Base-by-base conservation (phyloP, 495 filamentous ascomycete genomes). In the Diplogelasinospora grovesii region DNA sequence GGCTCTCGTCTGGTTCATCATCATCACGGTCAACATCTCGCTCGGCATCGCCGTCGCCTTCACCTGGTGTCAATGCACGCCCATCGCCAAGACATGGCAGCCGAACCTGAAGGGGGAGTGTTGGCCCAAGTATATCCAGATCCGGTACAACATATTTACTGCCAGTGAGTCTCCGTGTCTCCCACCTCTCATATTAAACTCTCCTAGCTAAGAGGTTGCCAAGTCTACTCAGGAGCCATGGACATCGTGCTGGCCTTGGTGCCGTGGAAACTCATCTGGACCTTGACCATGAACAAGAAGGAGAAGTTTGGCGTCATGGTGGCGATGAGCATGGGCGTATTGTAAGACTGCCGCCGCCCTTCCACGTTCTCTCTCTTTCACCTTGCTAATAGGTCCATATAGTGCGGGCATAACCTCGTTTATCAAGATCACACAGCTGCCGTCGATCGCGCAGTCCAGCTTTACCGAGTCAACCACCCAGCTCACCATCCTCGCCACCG, bases 251-350 rank as follows among this genome's bases (percentile, higher is more conserved):
- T 66, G 0, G 61, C 63, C 1, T 11, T 64, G 0, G 26, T 64
- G 0, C 63, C 63, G 1, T 64, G 63, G 63, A 57, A 53, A 24
- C 53, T 64, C 6, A 64, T 66, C 19, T 61, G 61, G 59, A 49
- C 36, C 0, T 36, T 66, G 18, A 53, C 52, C 7, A 61, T 64
- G 53, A 64, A 59, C 41, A 47, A 40, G 11, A 56, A 51, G 19
- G 63, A 66, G 16, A 60, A 63, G 23, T 43, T 57, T 21, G 59
- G 61, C 4, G 61, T 59, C 2, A 33, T 61, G 18, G 50, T 61
- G 0, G 63, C 63, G 0, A 66, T 66, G 63, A 56, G 50, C 45
- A 62, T 64, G 49, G 61, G 63, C 7, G 31, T 63, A 1, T 62
- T 66, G 43, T 57, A 39, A 22, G 57, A 24, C 1, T 10, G 10